Evolutionary conservation across 2,329 filamentous ascomycete species (phyloP).

Genomic region (Colletotrichum spaethianum): DNA sequence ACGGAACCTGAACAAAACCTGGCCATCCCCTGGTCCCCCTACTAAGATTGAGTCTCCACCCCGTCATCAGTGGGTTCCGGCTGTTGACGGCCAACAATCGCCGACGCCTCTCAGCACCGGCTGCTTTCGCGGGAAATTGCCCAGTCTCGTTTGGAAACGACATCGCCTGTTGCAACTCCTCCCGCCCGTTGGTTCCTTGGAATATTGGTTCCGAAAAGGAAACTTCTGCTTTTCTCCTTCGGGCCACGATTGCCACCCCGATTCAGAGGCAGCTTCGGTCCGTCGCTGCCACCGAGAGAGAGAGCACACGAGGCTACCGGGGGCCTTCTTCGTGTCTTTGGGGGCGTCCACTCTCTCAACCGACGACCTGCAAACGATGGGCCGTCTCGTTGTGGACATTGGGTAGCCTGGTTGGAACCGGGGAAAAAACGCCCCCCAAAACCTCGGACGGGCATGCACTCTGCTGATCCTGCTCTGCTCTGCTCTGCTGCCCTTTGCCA

Average conservation of each 20-base stretch:
- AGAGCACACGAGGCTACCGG: not conserved
- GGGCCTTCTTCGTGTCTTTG: not conserved
- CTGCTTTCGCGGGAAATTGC: slow-evolving; percentile 32
- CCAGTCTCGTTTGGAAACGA: slow-evolving; percentile 31
- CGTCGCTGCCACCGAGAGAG: not conserved
- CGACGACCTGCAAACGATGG: not conserved
- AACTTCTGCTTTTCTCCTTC: slow-evolving; percentile 14
- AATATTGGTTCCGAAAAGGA: slow-evolving; percentile 7
- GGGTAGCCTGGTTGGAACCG: not conserved
- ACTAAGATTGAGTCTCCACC: slow-evolving; percentile 22
- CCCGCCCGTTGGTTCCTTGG: not conserved
- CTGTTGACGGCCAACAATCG: slow-evolving; percentile 22
- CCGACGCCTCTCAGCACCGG: slow-evolving; percentile 23
- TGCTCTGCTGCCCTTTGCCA: not conserved
- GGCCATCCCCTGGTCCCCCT: not conserved
- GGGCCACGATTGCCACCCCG: slow-evolving; percentile 13
- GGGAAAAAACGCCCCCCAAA: slow-evolving; percentile 13
- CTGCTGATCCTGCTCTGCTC: slow-evolving; percentile 14
- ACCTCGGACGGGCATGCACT: not conserved
- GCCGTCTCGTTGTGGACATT: not conserved
- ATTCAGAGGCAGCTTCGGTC: not conserved
- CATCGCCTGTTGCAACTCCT: not conserved
- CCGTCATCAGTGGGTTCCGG: not conserved
- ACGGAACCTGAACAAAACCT: not conserved
- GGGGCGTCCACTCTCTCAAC: slow-evolving; percentile 2